A percentile compares a stretch with the other conserved stretches of the same genome.
Conservation (phyloP, 305 asterid genomes). For the Fraxinus xanthoxyloides region DNA sequence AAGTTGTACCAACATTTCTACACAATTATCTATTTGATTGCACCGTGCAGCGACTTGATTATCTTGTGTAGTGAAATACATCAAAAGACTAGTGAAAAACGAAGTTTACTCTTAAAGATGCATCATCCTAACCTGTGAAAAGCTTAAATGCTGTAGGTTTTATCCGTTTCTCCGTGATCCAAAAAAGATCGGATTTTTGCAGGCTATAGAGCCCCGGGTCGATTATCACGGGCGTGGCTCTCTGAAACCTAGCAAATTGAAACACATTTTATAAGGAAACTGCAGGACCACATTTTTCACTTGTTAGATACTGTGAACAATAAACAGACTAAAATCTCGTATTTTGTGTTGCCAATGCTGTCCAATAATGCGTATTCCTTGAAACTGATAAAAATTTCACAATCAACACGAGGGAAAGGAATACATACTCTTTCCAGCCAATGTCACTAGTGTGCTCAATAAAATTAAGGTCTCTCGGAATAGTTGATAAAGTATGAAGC, state of each 20-base stretch:
- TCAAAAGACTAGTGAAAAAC: neutral
- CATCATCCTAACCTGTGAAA: constrained; percentile 51
- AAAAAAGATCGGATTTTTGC: constrained; percentile 57
- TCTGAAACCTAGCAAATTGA: constrained; percentile 38
- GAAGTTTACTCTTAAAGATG: neutral
- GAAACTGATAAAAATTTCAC: neutral
- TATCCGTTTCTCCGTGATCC: constrained; percentile 49
- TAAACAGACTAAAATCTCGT: neutral
- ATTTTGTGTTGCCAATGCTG: neutral
- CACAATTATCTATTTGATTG: neutral
- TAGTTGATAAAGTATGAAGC: constrained; percentile 51
- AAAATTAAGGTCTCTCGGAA: constrained; percentile 64
- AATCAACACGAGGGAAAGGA: constrained; percentile 3
- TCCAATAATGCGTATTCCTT: neutral
- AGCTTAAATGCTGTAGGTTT: constrained; percentile 64
- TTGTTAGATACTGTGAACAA: neutral
- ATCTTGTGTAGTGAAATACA: neutral
- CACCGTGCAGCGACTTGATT: neutral
- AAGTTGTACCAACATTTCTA: neutral
- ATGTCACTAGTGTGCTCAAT: constrained; percentile 76
- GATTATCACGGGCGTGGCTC: constrained; percentile 67
- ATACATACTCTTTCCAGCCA: constrained; percentile 73
- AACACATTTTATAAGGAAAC: constrained; percentile 9
- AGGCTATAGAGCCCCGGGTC: constrained; percentile 66
- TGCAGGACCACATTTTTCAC: neutral